Conservation (phyloP, 441 rosid species). For the Pelargonium cotyledonis region DNA sequence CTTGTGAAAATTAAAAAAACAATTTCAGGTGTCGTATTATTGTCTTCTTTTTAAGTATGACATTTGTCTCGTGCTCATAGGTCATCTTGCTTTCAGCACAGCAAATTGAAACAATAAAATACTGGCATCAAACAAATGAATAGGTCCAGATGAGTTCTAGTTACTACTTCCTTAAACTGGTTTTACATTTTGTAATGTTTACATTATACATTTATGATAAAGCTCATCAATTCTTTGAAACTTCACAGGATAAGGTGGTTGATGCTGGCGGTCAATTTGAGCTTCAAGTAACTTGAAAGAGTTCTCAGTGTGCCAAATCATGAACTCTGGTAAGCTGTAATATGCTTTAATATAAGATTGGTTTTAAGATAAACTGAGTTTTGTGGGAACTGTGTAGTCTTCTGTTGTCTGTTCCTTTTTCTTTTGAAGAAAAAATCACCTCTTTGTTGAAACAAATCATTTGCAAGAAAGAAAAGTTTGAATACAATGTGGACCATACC, state of each 20-base stretch:
- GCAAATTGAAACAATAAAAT: neutral
- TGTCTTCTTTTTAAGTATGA: too few relatives aligned
- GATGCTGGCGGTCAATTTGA: constrained; percentile 73
- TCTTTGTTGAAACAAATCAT: too few relatives aligned
- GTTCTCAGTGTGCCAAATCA: constrained; percentile 42
- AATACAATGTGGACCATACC: too few relatives aligned
- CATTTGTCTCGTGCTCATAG: neutral
- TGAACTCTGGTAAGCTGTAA: constrained; percentile 43
- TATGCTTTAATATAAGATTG: neutral
- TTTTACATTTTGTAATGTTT: constrained; percentile 13
- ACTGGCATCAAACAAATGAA: neutral
- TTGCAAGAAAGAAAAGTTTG: too few relatives aligned
- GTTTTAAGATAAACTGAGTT: neutral
- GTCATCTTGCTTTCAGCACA: neutral
- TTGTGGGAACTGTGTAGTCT: neutral
- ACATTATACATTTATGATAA: constrained; percentile 4
- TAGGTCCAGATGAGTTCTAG: neutral
- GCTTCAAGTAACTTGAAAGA: constrained; percentile 80
- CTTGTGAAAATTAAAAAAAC: neutral
- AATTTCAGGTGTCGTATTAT: neutral
- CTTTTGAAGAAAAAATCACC: too few relatives aligned
- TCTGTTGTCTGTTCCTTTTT: neutral
- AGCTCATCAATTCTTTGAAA: constrained; percentile 18
- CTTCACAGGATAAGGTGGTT: constrained; percentile 65
- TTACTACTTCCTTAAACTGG: neutral